Evolutionary conservation across 2,329 filamentous ascomycete species (phyloP).

Genomic region (Aspergillus sergii): DNA sequence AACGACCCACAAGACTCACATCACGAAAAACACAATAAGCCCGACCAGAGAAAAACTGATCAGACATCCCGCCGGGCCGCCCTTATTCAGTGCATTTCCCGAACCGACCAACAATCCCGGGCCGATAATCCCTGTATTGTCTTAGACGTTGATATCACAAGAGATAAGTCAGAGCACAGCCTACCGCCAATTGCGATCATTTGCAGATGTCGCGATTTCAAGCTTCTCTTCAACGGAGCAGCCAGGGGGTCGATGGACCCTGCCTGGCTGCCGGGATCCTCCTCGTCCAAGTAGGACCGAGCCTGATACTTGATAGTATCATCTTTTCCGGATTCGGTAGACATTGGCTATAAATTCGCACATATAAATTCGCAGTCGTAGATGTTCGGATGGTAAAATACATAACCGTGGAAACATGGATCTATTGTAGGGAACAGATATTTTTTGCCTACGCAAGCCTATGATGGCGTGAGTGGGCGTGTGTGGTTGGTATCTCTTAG

Average conservation of each 20-base stretch:
- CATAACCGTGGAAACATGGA: background rate
- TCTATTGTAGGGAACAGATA: background rate
- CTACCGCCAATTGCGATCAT: constrained; percentile 65
- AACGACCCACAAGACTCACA: constrained; percentile 26
- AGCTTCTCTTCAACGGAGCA: constrained; percentile 46
- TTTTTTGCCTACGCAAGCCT: constrained; percentile 1
- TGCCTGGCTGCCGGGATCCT: constrained; percentile 5
- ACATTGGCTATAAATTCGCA: background rate
- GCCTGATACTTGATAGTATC: constrained; percentile 12
- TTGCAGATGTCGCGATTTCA: constrained; percentile 63
- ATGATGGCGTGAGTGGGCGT: constrained; percentile 8
- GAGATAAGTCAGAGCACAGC: background rate
- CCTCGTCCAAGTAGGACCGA: constrained; percentile 3
- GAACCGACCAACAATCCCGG: constrained; percentile 73
- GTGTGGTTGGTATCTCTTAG: background rate
- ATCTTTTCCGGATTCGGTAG: constrained; percentile 11
- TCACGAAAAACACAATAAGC: constrained; percentile 61
- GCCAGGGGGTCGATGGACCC: constrained; percentile 20
- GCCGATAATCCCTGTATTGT: constrained; percentile 59
- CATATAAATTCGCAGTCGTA: background rate
- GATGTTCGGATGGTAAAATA: background rate
- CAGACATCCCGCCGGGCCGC: constrained; percentile 70
- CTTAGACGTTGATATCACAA: constrained; percentile 22
- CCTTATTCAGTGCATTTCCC: constrained; percentile 67
- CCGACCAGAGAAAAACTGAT: constrained; percentile 75